Evolutionary conservation across 371 early-diverging fungal genomes (phyloP).

Genomic region (Rhizopus arrhizus): DNA sequence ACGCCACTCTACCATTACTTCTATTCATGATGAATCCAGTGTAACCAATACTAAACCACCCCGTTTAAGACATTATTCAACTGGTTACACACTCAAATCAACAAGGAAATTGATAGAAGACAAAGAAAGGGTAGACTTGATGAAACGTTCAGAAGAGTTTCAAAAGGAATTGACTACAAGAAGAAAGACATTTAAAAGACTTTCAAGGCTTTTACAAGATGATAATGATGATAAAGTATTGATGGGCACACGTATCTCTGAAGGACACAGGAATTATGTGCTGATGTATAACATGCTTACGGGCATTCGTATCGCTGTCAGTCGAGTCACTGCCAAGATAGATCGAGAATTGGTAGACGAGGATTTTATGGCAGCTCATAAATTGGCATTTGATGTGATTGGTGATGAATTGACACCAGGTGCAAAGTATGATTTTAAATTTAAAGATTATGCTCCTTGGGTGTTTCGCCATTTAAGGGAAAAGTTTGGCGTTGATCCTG

Average conservation of each 20-base stretch:
- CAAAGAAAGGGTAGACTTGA: constrained; percentile 23
- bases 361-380: constrained; percentile 90
- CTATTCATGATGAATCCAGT: background rate
- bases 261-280: constrained; percentile 74
- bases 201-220: constrained; percentile 36
- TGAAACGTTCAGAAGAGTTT: constrained; percentile 46
- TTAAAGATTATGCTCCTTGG: constrained; percentile 98
- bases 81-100: constrained; percentile 40
- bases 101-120: constrained; percentile 33
- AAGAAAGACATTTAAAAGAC: constrained; percentile 42
- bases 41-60: background rate
- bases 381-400: constrained; percentile 91
- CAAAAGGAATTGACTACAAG: constrained; percentile 44
- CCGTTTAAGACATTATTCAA: constrained; percentile 41
- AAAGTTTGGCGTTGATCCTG: constrained; percentile 86
- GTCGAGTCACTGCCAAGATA: constrained; percentile 85
- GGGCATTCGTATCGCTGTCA: constrained; percentile 84
- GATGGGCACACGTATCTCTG: constrained; percentile 71
- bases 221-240: constrained; percentile 49
- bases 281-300: constrained; percentile 99
- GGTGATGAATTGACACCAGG: constrained; percentile 94
- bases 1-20: constrained; percentile 24
- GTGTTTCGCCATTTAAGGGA: constrained; percentile 91
- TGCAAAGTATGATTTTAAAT: constrained; percentile 96
- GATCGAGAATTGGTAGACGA: constrained; percentile 67